phyloP scores from a whole-genome alignment of 441 rosid species.

The Aquilaria agallochum region DNA sequence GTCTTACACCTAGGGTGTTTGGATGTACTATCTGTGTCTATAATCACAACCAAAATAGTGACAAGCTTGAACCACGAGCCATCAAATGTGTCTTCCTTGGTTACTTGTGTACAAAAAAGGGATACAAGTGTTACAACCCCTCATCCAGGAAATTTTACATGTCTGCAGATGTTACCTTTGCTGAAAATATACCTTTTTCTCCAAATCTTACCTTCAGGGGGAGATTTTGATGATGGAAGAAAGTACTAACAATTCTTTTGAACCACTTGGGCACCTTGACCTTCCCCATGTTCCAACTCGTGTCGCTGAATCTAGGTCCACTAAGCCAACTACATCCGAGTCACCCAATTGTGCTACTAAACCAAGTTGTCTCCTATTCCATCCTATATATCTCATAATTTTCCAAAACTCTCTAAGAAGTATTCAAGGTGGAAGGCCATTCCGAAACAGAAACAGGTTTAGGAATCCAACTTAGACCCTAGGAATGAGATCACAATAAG shows the following conservation, averaged over 20 bases:
- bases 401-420: background rate
- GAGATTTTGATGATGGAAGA: background rate
- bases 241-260: no score
- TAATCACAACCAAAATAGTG: background rate
- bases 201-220: background rate
- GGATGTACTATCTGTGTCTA: background rate
- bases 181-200: background rate
- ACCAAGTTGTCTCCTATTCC: no score
- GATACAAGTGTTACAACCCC: conserved; percentile 1
- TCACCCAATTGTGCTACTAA: no score
- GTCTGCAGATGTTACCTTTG: background rate
- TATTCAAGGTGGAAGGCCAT: background rate
- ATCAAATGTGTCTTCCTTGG: conserved; percentile 3
- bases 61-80: background rate
- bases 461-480: background rate
- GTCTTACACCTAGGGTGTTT: background rate
- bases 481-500: background rate
- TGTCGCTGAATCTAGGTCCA: no score
- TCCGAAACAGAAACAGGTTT: background rate
- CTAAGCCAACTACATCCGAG: no score
- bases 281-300: no score
- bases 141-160: background rate
- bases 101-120: conserved; percentile 3
- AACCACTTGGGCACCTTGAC: no score
- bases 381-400: no score